Percentiles rank a stretch among this genome's conserved stretches.
phyloP scores from a whole-genome alignment of 495 filamentous ascomycete genomes.

The Trichoderma erinaceum region DNA sequence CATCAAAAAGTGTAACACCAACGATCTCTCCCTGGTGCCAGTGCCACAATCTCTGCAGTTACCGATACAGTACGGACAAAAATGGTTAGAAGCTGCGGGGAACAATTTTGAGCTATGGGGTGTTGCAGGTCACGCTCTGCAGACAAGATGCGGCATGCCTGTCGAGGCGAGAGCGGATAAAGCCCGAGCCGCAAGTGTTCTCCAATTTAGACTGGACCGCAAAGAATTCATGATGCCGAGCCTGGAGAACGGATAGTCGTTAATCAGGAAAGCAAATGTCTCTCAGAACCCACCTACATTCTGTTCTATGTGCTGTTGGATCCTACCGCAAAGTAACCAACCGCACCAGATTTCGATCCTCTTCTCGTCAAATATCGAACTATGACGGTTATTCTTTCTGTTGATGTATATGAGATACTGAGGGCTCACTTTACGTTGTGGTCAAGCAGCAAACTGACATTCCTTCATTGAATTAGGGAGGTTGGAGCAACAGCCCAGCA shows the following conservation, averaged over 20 bases:
- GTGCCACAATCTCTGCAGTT: no score
- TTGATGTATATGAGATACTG: no score
- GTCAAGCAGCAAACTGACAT: background rate
- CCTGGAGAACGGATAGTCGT: background rate
- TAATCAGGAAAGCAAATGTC: background rate
- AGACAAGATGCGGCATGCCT: background rate
- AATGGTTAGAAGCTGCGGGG: no score
- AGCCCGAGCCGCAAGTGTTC: background rate
- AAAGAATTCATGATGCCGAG: background rate
- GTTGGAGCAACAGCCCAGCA: background rate
- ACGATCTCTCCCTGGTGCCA: no score
- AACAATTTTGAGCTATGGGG: background rate
- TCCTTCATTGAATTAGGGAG: background rate
- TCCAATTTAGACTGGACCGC: background rate
- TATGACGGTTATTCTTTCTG: no score
- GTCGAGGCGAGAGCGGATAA: background rate
- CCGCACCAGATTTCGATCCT: no score
- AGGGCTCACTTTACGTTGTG: no score
- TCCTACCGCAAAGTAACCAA: no score
- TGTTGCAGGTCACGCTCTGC: slow-evolving; percentile 1
- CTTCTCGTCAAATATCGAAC: no score
- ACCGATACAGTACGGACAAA: no score
- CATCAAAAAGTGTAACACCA: no score
- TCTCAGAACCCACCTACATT: background rate
- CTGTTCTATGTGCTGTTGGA: background rate